Evolutionary conservation across 2,329 filamentous ascomycete genomes (phyloP).

Genomic region (Fusarium xylarioides): DNA sequence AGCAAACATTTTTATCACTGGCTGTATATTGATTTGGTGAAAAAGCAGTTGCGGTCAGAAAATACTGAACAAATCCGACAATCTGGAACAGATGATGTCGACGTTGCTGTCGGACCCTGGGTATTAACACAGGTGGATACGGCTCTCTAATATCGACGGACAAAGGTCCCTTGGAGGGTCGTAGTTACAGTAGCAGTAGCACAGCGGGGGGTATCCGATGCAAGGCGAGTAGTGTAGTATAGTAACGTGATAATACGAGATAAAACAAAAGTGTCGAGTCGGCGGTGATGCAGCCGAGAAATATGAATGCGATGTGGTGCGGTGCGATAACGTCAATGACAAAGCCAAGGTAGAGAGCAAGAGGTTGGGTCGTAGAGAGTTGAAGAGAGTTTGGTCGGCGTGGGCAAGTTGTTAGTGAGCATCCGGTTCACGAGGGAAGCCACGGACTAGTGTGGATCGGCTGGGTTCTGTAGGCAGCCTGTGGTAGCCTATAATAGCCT

Average conservation of each 20-base stretch:
- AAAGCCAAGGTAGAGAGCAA: constrained; percentile 21
- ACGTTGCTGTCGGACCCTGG: constrained; percentile 32
- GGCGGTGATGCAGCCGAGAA: background rate
- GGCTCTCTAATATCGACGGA: background rate
- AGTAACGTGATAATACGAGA: constrained; percentile 16
- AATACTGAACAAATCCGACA: constrained; percentile 10
- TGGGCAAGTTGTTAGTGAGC: constrained; percentile 14
- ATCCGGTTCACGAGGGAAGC: constrained; percentile 33
- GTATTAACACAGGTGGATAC: constrained; percentile 41
- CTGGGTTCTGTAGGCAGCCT: background rate
- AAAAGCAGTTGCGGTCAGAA: constrained; percentile 4
- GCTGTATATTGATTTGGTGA: constrained; percentile 3
- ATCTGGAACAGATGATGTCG: constrained; percentile 21
- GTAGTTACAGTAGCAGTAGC: background rate
- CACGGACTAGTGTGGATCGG: constrained; percentile 28
- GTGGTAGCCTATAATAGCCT: background rate
- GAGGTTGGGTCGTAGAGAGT: constrained; percentile 19
- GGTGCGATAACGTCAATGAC: constrained; percentile 8
- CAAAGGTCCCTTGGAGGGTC: constrained; percentile 24
- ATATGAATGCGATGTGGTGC: constrained; percentile 14
- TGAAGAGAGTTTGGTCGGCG: constrained; percentile 10
- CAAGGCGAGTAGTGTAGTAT: constrained; percentile 15
- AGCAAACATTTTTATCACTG: constrained; percentile 49
- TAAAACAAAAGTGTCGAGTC: background rate
- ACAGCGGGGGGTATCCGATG: constrained; percentile 31